Base-by-base conservation (phyloP, 352 stramenopile species). In the Phytophthora boehmeriae region DNA sequence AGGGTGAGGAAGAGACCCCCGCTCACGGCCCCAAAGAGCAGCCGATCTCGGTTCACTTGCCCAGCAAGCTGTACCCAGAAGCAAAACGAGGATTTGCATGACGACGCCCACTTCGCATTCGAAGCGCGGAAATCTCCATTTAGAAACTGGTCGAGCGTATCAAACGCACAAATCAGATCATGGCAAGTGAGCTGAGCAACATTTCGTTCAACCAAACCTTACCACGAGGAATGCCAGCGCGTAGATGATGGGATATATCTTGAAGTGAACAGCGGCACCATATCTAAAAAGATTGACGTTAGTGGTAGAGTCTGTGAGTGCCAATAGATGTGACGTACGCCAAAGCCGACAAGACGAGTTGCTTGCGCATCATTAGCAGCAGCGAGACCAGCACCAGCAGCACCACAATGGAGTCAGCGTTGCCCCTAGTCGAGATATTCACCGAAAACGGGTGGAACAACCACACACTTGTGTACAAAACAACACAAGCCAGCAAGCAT, bases 181-280 rank as follows among this genome's bases (percentile, higher is more conserved):
- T n/a, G n/a, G n/a, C n/a, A n/a, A n/a, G n/a, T n/a, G 5, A 41
- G 34, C 14, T 5, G 5, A 14, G 34, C 2, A 41, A 41, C 2
- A 5, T 41, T 30, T 30, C 34, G 25, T 41, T 41, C 34, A 41
- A 9, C 14, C 0, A 19, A 19, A 25, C 5, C 64, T 46, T 88
- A 94, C 88, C 66, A 96, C 85, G 8, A 97, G 78, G 54, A 95
- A 91, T 10, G 88, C 78, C 42, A 96, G 73, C 20, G 85, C 88
- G 68, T 99, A 99, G 61, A 99, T 97, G 32, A 99, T 97, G 5
- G 98, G 98, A 66, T 99, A 99, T 14, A 99, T 96, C 73, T 99
- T 98, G 66, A 98, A 91, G 71, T 99, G 97, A 28, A 99, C 95
- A 0, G 95, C 97, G 32, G 98, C 83, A 4, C 96, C 97, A 75